phyloP scores from a whole-genome alignment of 192 early-diverging fungal species.

The Backusella psychrophila region DNA sequence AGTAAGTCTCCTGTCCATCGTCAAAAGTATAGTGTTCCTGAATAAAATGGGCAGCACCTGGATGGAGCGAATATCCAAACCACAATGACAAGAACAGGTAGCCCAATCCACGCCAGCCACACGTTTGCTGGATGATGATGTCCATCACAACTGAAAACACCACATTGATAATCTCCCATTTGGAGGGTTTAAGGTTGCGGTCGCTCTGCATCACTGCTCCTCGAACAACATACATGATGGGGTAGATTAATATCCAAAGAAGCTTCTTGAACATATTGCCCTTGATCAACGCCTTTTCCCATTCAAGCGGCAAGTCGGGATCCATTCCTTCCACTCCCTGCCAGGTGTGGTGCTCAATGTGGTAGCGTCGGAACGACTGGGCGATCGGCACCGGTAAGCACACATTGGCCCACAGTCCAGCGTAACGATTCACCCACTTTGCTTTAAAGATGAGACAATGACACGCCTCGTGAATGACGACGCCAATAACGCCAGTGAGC shows the following conservation, averaged over 20 bases:
- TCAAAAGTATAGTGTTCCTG: slow-evolving; percentile 97
- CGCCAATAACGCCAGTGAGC: slow-evolving; percentile 75
- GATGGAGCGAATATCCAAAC: slow-evolving; percentile 88
- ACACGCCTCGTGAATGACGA: slow-evolving; percentile 91
- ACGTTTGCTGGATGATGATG: slow-evolving; percentile 49
- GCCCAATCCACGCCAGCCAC: slow-evolving; percentile 61
- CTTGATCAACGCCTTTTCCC: slow-evolving; percentile 78
- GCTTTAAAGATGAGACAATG: slow-evolving; percentile 80
- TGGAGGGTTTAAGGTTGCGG: slow-evolving; percentile 58
- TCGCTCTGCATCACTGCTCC: slow-evolving; percentile 57
- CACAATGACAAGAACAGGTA: slow-evolving; percentile 70
- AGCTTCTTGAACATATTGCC: slow-evolving; percentile 69
- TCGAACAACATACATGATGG: slow-evolving; percentile 82
- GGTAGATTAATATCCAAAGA: slow-evolving; percentile 82
- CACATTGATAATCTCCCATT: slow-evolving; percentile 80
- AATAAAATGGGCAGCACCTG: slow-evolving; percentile 94
- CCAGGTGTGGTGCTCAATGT: slow-evolving; percentile 97
- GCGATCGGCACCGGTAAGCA: slow-evolving; percentile 79
- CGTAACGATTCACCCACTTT: slow-evolving; percentile 75
- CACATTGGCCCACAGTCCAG: slow-evolving; percentile 84
- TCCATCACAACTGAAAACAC: slow-evolving; percentile 64
- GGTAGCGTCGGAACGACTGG: slow-evolving; percentile 81
- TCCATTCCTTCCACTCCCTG: slow-evolving; percentile 94
- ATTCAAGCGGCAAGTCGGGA: slow-evolving; percentile 87
- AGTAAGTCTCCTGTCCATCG: slow-evolving; percentile 94